Base-by-base conservation (phyloP, 192 early-diverging fungal genomes). In the Coemansia sp. region DNA sequence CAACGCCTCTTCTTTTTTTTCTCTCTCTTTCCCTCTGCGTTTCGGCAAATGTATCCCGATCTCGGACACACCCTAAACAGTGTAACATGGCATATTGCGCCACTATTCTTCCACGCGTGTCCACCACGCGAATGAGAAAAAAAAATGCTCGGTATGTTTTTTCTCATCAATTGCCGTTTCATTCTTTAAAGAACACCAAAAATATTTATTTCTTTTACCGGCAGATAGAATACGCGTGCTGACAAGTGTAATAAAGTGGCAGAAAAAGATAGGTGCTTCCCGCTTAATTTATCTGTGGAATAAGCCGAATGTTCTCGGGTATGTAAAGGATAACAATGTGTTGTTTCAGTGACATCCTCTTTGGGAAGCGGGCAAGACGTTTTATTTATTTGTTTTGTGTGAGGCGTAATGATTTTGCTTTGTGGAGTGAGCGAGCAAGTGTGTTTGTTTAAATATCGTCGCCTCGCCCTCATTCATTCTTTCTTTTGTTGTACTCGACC, bases 71-170 rank as follows among this genome's bases (percentile, higher is more conserved):
- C 29, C 42, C 42, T 21, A 21, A 43, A 43, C 17, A 41, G 39
- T n/a, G n/a, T n/a, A 41, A 41, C 39, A 41, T 43, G 42, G 17
- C 42, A 43, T 43, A 43, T 50, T 50, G 24, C 46, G 46, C 46
- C 46, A 50, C 29, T 32, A 6, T 50, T 4, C 29, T 32, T 32
- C 29, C 7, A 2, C 29, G 12, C 12, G 5, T 14, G 46, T 10
- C 26, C 7, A 7, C 29, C 2, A 32, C 7, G 29, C 2, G 2
- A 2, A 7, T 32, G 3, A 7, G 29, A 32, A 32, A 32, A 32
- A 7, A 7, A 4, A 32, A 2, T 32, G 7, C 7, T 32, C 29
- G 29, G 29, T 32, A 32, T 32, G 29, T 32, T 32, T 32, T 32
- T 7, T 4, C 7, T 32, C n/a, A n/a, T 32, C 29, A 32, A 32